These are phyloP conservation scores for Backusella liffmaniae DNA, from an alignment of 192 early-diverging fungal species.

Conservation along the genomic window DNA sequence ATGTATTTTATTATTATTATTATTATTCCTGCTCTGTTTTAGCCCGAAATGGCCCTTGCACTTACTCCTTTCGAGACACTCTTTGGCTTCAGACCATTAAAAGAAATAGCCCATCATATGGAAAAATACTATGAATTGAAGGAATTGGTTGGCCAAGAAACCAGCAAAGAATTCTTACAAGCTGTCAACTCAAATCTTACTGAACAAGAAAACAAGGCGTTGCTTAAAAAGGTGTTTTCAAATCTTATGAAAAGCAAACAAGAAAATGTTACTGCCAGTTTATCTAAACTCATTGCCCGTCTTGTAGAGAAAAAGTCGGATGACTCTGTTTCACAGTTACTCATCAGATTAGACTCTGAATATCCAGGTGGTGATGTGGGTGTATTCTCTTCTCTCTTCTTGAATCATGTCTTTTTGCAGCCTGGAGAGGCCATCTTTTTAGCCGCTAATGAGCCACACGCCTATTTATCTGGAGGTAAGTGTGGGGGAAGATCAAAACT, in stretches of 20 bases:
- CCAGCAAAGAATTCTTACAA: conserved; percentile 40
- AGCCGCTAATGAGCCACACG: conserved; percentile 96
- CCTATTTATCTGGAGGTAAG: conserved; percentile 87
- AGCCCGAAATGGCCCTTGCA: conserved; percentile 98
- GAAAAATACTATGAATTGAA: conserved; percentile 77
- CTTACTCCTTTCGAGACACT: conserved; percentile 95
- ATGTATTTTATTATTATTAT: background rate
- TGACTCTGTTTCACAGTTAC: conserved; percentile 56
- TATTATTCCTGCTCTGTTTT: conserved; percentile 16
- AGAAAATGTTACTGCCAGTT: conserved; percentile 46
- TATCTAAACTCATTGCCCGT: conserved; percentile 57
- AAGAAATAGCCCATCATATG: conserved; percentile 70
- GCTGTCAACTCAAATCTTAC: conserved; percentile 42
- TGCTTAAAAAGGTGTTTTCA: conserved; percentile 54
- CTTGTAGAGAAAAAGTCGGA: conserved; percentile 19
- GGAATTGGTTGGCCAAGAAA: conserved; percentile 59
- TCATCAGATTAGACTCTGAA: conserved; percentile 73
- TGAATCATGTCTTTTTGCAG: conserved; percentile 79
- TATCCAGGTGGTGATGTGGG: conserved; percentile 90
- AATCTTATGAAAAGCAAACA: conserved; percentile 56
- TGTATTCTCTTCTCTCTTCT: conserved; percentile 80
- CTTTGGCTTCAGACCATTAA: conserved; percentile 86
- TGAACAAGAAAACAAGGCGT: conserved; percentile 36
- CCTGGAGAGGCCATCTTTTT: conserved; percentile 93
- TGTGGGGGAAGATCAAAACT: background rate